phyloP scores from a whole-genome alignment of 2,329 filamentous ascomycete genomes.

The Teratosphaeria epicoccoides region DNA sequence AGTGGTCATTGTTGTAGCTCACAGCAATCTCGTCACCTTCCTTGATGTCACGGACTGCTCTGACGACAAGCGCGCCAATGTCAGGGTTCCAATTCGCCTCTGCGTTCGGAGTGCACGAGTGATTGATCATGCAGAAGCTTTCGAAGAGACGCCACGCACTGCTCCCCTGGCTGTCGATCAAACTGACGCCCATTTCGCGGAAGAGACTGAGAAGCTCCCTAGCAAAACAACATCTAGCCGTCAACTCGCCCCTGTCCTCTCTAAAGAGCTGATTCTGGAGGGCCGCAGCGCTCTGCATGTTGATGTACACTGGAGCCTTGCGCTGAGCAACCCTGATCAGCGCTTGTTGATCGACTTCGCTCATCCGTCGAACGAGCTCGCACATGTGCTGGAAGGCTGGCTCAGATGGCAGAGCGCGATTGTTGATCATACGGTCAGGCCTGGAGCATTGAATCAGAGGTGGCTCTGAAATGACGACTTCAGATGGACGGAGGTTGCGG shows the following conservation, averaged over 20 bases:
- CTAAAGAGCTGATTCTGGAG: neutral
- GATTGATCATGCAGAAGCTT: neutral
- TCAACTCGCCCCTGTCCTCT: neutral
- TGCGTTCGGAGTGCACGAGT: slow-evolving; percentile 1
- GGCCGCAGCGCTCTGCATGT: neutral
- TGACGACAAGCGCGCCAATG: neutral
- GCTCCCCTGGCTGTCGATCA: neutral
- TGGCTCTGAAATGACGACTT: neutral
- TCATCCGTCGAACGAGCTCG: neutral
- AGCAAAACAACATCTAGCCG: neutral
- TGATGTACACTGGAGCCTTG: neutral
- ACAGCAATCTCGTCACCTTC: neutral
- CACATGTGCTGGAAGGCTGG: neutral
- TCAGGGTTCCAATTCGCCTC: neutral
- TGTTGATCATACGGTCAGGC: neutral
- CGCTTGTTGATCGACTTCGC: neutral
- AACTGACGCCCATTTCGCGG: neutral
- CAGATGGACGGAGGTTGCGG: neutral
- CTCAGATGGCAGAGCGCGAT: neutral
- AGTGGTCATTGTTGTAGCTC: neutral
- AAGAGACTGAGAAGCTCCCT: neutral
- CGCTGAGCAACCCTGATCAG: neutral
- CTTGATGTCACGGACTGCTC: neutral
- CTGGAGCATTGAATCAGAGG: neutral
- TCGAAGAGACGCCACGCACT: neutral